These are phyloP conservation scores for Ceratonia siliqua DNA, from an alignment of 306 rosid species.

Conservation along the genomic window DNA sequence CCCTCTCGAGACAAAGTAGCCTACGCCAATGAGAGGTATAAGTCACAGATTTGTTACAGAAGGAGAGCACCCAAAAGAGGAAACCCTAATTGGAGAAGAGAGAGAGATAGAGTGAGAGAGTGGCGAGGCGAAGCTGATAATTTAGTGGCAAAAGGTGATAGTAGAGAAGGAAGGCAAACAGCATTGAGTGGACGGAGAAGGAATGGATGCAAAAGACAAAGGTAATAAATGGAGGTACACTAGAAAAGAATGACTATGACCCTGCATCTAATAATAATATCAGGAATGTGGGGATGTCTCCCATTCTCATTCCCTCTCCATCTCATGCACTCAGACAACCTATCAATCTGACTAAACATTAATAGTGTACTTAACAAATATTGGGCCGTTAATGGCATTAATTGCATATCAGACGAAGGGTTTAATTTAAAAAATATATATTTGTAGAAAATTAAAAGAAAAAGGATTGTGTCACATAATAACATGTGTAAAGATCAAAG, in stretches of 20 bases:
- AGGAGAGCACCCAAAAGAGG: constrained; percentile 43
- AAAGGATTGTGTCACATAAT: constrained; percentile 5
- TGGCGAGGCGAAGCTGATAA: constrained; percentile 40
- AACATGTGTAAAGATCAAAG: constrained; percentile 14
- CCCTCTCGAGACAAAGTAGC: constrained; percentile 40
- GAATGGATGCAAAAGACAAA: constrained; percentile 91
- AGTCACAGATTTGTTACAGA: constrained; percentile 43
- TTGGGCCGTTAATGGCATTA: neutral
- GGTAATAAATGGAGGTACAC: constrained; percentile 90
- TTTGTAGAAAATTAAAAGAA: neutral
- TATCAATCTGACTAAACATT: no score
- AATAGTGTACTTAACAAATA: no score
- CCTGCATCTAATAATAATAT: constrained; percentile 80
- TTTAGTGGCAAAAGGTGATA: constrained; percentile 54
- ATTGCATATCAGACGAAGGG: neutral
- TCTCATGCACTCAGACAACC: constrained; percentile 40
- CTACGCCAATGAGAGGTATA: constrained; percentile 51
- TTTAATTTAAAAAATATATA: neutral
- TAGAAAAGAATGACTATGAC: constrained; percentile 84
- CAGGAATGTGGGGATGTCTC: constrained; percentile 61
- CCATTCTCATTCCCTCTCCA: constrained; percentile 54
- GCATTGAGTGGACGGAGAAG: constrained; percentile 89
- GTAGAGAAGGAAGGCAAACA: constrained; percentile 47
- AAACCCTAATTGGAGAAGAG: constrained; percentile 61
- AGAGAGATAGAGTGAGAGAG: constrained; percentile 28